A percentile compares a stretch with the other conserved stretches of the same genome.
phyloP scores from a whole-genome alignment of 1,139 yeast species.

The Geotrichum europaeum region DNA sequence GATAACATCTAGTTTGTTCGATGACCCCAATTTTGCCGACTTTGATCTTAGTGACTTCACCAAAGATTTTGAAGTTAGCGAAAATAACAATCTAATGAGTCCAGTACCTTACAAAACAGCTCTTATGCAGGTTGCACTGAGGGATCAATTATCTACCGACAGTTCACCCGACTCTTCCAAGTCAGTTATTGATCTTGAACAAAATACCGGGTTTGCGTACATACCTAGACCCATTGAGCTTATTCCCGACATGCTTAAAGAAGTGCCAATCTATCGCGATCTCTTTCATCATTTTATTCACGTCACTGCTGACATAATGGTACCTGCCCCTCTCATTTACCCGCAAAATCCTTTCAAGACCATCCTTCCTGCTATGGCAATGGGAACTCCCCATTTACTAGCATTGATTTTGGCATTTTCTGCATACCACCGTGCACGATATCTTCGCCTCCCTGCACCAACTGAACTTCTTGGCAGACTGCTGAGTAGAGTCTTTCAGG shows the following conservation, averaged over 20 bases:
- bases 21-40: background rate
- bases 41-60: slow-evolving; percentile 10
- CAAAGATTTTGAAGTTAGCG: slow-evolving; percentile 9
- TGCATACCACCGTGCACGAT: slow-evolving; percentile 43
- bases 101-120: slow-evolving; percentile 18
- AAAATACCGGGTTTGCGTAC: slow-evolving; percentile 4
- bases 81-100: slow-evolving; percentile 1
- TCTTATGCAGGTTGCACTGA: slow-evolving; percentile 21
- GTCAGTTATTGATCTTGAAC: background rate
- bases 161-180: background rate
- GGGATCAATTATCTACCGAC: slow-evolving; percentile 11
- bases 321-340: slow-evolving; percentile 60
- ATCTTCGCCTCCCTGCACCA: slow-evolving; percentile 38
- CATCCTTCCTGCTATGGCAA: slow-evolving; percentile 63
- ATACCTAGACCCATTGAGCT: slow-evolving; percentile 51
- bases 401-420: slow-evolving; percentile 64
- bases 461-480: slow-evolving; percentile 46
- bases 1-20: background rate
- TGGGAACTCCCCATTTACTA: slow-evolving; percentile 49
- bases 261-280: slow-evolving; percentile 54
- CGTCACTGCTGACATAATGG: slow-evolving; percentile 56
- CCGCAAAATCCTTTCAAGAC: slow-evolving; percentile 62
- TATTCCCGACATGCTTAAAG: slow-evolving; percentile 51
- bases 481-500: slow-evolving; percentile 51
- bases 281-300: slow-evolving; percentile 60